Evolutionary conservation across 768 basidiomycete species (phyloP), one percentile per base, ranked within the genome.

Genomic region (Xerocomus spinulosus): DNA sequence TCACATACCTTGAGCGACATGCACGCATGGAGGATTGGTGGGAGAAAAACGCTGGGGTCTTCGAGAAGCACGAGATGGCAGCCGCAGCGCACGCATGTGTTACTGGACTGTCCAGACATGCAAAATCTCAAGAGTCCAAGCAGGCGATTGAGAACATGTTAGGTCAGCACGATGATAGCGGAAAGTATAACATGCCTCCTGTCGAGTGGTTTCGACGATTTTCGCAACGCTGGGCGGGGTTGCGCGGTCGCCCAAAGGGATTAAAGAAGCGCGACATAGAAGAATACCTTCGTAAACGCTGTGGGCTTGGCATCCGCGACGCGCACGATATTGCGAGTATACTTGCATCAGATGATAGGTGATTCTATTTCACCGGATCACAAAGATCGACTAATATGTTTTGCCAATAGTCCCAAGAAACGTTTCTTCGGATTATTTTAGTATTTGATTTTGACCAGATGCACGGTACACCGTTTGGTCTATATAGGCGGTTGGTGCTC

Each of bases 21-120:
- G 2, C 28, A 4, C 35, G 24, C 13, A 38, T 49, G 48, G 48
- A 49, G 5, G 48, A 44, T 4, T 49, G 48, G 48, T 49, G 48
- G 48, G 17, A 30, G 3, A 21, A 25, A 25, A 43, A 41, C 26
- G 9, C 18, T 7, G 9, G 20, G 8, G 18, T 20, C 17, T 36
- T 49, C 28, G 9, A 38, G 17, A 38, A 24, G 17, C n/a, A 32
- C n/a, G 23, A 28, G 4, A 49, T 49, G 28, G 6, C 2, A n/a
- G 6, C 29, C 9, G 48, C 42, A 14, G 15, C 35, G 4, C 42
- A 49, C 20, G 48, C 48, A 12, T 49, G 48, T 29, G 35, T 49
- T 12, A 49, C 48, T 13, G 34, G 33, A 18, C 12, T 49, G 21
- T 21, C 42, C 9, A 26, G 21, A n/a, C 34, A 49, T 10, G 9